Evolutionary conservation across 805 yeast species (phyloP), one percentile per base, ranked within the genome.

Genomic region (Wickerhamomyces chaumierensis): DNA sequence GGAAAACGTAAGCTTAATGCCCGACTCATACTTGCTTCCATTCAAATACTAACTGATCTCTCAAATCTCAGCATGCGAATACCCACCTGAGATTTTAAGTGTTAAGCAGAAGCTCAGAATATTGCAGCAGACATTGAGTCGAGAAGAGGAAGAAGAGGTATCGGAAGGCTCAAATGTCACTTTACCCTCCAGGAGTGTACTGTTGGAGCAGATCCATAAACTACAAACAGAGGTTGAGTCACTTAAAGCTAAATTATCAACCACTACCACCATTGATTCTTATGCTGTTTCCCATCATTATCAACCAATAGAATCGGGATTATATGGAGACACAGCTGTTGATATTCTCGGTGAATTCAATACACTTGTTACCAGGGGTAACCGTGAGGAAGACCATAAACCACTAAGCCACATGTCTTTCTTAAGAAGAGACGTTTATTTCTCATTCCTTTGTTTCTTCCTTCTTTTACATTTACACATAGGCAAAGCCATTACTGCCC

Each of bases 361-460:
- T 40, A 27, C 49, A 2, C 33, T 48, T 2, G 33, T 47, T 8
- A 13, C 46, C 19, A 47, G 48, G 29, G 23, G 18, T 11, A 41
- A 48, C 7, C 37, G 47, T 18, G 48, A 47, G 36, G 55, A 50
- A 34, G 51, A 49, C 18, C 46, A 48, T 28, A 49, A 45, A n/a
- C 55, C 53, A 3, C 36, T 51, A 18, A 40, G 42, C 27, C n/a
- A 43, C 2, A 16, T 44, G n/a, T 31, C 52, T 0, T 18, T 44
- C 4, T 34, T 31, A 25, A 48, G 46, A 35, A 47, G 39, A 31
- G 53, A 49, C 27, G 48, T 41, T 19, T 50, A 49, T 25, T 27
- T 36, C 3, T 37, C 51, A 1, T 46, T 49, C 33, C 42, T 48
- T 39, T 21, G 28, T 1, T 43, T 46, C 23, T 45, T 41, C 25